phyloP scores from a whole-genome alignment of 306 rosid species.

The Cicer pinnatifidum region DNA sequence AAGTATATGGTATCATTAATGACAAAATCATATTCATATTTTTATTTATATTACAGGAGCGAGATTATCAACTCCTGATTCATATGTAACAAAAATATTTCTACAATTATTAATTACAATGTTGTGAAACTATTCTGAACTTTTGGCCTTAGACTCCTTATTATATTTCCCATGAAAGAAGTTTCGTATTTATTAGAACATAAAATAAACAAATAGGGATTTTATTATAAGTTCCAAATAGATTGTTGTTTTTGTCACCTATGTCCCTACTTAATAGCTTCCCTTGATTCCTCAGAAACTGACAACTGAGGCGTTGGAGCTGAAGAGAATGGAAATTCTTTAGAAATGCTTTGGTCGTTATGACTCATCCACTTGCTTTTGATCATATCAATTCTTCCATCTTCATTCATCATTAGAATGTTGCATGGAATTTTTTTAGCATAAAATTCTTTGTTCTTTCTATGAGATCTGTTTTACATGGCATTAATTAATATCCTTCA shows the following conservation, averaged over 20 bases:
- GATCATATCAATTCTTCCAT: constrained; percentile 55
- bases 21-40: constrained; percentile 28
- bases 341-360: constrained; percentile 17
- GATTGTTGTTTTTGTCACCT: neutral
- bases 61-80: constrained; percentile 26
- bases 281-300: constrained; percentile 42
- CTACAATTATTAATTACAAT: constrained; percentile 37
- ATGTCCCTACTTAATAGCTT: neutral
- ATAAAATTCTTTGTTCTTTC: constrained; percentile 48
- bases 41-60: neutral
- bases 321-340: constrained; percentile 26
- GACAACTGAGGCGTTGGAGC: constrained; percentile 24
- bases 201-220: neutral
- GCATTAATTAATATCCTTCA: neutral
- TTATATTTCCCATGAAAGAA: constrained; percentile 6
- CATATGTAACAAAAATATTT: constrained; percentile 40
- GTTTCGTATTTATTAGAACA: neutral
- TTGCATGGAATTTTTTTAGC: constrained; percentile 52
- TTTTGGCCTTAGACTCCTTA: neutral
- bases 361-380: constrained; percentile 42
- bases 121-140: neutral
- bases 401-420: constrained; percentile 61
- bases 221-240: neutral
- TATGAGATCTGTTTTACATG: constrained; percentile 53
- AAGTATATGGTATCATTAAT: constrained; percentile 37